Evolutionary conservation across 257 asterid species (phyloP), one percentile per base, ranked within the genome.

Genomic region (Leonotis leonurus): DNA sequence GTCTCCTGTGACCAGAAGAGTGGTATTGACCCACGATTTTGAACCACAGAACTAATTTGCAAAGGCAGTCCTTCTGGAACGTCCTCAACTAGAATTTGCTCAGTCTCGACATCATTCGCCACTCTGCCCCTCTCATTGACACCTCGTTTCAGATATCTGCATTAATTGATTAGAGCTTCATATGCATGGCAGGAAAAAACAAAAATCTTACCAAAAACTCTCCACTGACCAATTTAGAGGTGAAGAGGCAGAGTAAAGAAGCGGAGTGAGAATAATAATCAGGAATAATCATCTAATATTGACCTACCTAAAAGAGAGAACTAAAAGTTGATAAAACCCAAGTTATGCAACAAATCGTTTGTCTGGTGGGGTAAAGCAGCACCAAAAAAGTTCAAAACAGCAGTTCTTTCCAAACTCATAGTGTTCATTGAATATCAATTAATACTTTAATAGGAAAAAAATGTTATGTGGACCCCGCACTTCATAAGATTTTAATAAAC

Each of bases 1-100:
- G 99, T 83, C 75, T 93, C 96, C 69, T 93, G 99, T 48, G 96
- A 89, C 99, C 99, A 93, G 80, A 87, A 93, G 51, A 93, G 83
- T 6, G 99, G 99, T 70, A 93, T 93, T 37, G 99, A 93, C 45
- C 98, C 98, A 79, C 98, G 98, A 69, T 84, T 86, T 79, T 91
- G 98, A 65, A 91, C 95, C 58, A 88, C 92, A 35, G 98, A 91
- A 76, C 93, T 91, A 70, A 88, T 75, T 70, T 84, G 92, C 75
- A 77, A 16, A 27, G 96, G 90, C 37, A 57, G 53, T 40, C 89
- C 95, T 75, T 88, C 95, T 24, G 85, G 75, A 73, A 70, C 84
- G 74, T 86, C 89, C 83, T 91, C 96, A 67, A 77, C 55, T 44
- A 91, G 74, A 62, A 91, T 81, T 74, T 91, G 98, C 75, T 91